A percentile compares a stretch with the other conserved stretches of the same genome.
These are phyloP conservation scores for Mycena chlorophos DNA, from an alignment of 768 basidiomycete genomes.

Conservation along the genomic window DNA sequence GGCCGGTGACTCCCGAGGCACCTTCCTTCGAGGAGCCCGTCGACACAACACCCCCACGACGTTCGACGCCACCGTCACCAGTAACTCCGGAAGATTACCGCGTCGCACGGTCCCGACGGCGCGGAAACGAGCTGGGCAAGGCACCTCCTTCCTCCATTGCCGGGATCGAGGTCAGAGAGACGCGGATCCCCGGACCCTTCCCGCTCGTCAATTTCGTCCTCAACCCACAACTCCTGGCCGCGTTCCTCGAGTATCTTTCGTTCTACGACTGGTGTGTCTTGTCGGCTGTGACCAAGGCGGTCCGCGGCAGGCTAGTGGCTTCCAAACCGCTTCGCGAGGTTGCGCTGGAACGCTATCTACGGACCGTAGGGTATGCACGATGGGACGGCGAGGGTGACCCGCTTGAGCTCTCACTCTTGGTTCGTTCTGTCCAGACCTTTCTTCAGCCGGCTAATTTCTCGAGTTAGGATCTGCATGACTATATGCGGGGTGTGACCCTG, in stretches of 20 bases:
- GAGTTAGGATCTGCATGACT: constrained; percentile 72
- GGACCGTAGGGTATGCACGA: constrained; percentile 67
- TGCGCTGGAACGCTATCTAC: constrained; percentile 68
- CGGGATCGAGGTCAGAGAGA: constrained; percentile 25
- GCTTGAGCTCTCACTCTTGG: constrained; percentile 41
- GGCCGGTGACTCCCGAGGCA: constrained; percentile 6
- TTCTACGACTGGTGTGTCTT: constrained; percentile 74
- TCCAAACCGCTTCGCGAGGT: constrained; percentile 55
- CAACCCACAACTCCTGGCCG: constrained; percentile 50
- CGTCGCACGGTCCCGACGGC: constrained; percentile 39
- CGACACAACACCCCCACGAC: constrained; percentile 14
- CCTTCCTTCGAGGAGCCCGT: constrained; percentile 8
- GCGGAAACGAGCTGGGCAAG: constrained; percentile 43
- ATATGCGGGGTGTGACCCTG: constrained; percentile 76
- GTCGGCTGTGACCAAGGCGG: constrained; percentile 54
- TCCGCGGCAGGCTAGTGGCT: constrained; percentile 51
- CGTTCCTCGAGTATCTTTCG: constrained; percentile 60
- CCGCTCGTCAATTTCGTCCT: constrained; percentile 59
- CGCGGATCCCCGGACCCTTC: constrained; percentile 39
- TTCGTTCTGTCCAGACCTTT: neutral
- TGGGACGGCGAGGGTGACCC: constrained; percentile 70
- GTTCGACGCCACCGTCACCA: constrained; percentile 20
- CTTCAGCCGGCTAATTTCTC: constrained; percentile 15
- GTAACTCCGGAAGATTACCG: constrained; percentile 27
- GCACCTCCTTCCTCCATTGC: constrained; percentile 35